phyloP scores from a whole-genome alignment of 2,329 filamentous ascomycete species.

The Ophiocordyceps sinensis region DNA sequence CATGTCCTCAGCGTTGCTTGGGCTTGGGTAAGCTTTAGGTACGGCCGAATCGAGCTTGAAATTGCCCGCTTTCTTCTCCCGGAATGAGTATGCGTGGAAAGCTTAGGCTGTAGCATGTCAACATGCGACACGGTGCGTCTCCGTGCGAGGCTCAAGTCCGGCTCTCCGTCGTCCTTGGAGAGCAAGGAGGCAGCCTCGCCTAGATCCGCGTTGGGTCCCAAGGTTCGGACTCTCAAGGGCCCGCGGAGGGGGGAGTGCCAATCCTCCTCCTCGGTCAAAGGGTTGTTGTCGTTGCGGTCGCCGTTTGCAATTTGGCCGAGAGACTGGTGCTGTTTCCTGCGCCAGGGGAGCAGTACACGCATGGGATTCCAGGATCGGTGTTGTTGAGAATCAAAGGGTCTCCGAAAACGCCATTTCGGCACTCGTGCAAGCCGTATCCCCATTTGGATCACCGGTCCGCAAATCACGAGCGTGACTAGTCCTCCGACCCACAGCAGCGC shows the following conservation, averaged over 20 bases:
- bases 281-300: constrained; percentile 14
- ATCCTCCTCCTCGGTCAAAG: constrained; percentile 18
- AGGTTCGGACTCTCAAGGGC: constrained; percentile 15
- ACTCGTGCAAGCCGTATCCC: constrained; percentile 76
- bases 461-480: constrained; percentile 57
- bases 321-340: constrained; percentile 28
- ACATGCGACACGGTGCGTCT: constrained; percentile 39
- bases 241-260: constrained; percentile 6
- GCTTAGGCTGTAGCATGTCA: constrained; percentile 18
- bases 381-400: constrained; percentile 26
- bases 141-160: constrained; percentile 12
- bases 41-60: constrained; percentile 53
- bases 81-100: constrained; percentile 40
- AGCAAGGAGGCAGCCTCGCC: constrained; percentile 7
- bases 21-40: constrained; percentile 63
- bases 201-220: constrained; percentile 8
- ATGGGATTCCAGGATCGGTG: constrained; percentile 21
- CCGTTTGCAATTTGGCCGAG: constrained; percentile 17
- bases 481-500: constrained; percentile 77
- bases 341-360: constrained; percentile 28
- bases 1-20: constrained; percentile 70
- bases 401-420: constrained; percentile 78
- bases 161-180: constrained; percentile 6
- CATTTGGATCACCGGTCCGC: constrained; percentile 63
- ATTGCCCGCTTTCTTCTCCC: constrained; percentile 52